Evolutionary conservation across 2,329 filamentous ascomycete genomes (phyloP).

Genomic region (Cladosporium sp.): DNA sequence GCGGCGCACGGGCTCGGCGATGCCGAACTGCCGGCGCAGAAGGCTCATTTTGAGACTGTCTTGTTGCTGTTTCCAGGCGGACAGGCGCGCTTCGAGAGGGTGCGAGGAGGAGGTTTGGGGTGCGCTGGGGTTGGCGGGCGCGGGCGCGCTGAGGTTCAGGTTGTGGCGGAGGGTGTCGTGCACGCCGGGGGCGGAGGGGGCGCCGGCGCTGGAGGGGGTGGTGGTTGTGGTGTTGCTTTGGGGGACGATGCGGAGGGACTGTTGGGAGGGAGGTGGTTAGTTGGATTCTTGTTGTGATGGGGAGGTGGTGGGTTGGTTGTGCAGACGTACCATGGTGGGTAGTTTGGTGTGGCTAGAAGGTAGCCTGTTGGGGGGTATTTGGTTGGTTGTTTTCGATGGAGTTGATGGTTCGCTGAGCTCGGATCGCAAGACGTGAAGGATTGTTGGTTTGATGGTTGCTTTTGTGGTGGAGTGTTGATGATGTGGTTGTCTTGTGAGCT

Average conservation of each 20-base stretch:
- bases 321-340: slow-evolving; percentile 10
- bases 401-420: not conserved
- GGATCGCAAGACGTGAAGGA: too few relatives aligned
- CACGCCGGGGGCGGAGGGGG: slow-evolving; percentile 87
- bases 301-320: not conserved
- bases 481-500: slow-evolving; percentile 1
- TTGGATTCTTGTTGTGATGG: too few relatives aligned
- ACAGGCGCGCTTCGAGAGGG: slow-evolving; percentile 86
- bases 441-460: not conserved
- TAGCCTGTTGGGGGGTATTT: not conserved
- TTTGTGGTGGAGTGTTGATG: not conserved
- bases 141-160: slow-evolving; percentile 53
- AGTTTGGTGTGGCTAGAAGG: slow-evolving; percentile 1
- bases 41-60: slow-evolving; percentile 82
- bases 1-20: slow-evolving; percentile 86
- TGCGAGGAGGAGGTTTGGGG: slow-evolving; percentile 58
- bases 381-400: not conserved
- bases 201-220: slow-evolving; percentile 53
- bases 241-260: slow-evolving; percentile 77
- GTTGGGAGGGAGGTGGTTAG: not conserved
- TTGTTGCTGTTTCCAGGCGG: slow-evolving; percentile 86
- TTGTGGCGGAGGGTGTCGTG: slow-evolving; percentile 90
- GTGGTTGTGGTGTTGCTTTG: slow-evolving; percentile 55
- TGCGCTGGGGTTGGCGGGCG: slow-evolving; percentile 48
- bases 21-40: slow-evolving; percentile 81